Evolutionary conservation across 495 filamentous ascomycete species (phyloP), one percentile per base, ranked within the genome.

Genomic region (Penicillium lagena): DNA sequence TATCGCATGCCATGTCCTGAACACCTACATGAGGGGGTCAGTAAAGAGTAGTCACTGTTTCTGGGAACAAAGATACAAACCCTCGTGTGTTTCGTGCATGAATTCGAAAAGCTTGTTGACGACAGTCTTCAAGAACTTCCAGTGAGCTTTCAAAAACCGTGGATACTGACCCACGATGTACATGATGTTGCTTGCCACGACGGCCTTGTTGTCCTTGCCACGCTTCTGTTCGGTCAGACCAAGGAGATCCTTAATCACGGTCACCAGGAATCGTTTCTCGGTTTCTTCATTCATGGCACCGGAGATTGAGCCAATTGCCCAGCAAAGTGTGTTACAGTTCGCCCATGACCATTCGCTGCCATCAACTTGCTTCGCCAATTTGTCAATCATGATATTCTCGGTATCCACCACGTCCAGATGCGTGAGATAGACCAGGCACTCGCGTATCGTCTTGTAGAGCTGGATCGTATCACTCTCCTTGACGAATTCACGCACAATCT

Each of bases 31-130:
- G 28, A 42, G 31, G 30, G 32, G 30, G 47, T 77, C 56, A 78
- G 58, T 29, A 35, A 12, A 42, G 30, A 27, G 35, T 12, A 12
- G 35, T 9, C 14, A 12, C 37, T 40, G 43, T 34, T 12, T 33
- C 29, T 10, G 38, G 37, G 12, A n/a, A 56, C 1, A 11, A 7
- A 12, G 32, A 11, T 41, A 65, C 75, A 56, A 59, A 81, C 88
- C 93, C 78, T 99, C 93, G 60, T 99, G 93, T 5, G 93, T 97
- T 61, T 99, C 93, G 65, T 99, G 93, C 93, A 99, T 99, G 59
- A 99, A 99, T 66, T 99, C 93, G 55, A 99, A 99, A 10, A 99
- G 80, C 70, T 99, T 99, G 70, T 97, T 99, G 52, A 99, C 93
- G 14, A 99, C 93, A 7, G 93, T 99, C 78, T 99, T 99, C 53